Evolutionary conservation across 441 rosid genomes (phyloP).

Genomic region (Erodium trifolium): DNA sequence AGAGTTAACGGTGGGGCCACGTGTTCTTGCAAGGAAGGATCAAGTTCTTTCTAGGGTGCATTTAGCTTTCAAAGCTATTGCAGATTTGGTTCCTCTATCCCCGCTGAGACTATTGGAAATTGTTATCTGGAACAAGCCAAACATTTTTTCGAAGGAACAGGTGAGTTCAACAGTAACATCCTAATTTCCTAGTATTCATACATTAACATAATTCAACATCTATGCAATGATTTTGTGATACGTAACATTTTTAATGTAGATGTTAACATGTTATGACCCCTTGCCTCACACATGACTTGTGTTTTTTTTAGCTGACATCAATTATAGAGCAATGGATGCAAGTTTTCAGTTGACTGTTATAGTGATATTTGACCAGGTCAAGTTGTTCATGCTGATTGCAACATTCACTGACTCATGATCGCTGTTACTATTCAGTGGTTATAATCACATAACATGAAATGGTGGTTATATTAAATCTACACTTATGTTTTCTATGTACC

Average conservation of each 20-base stretch:
- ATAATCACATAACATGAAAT: background rate
- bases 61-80: conserved; percentile 41
- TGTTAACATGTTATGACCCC: background rate
- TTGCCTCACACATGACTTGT: background rate
- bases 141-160: conserved; percentile 34
- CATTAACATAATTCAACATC: background rate
- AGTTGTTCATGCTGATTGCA: background rate
- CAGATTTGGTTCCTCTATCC: conserved; percentile 61
- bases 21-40: conserved; percentile 38
- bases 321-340: background rate
- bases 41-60: conserved; percentile 68
- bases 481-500: background rate
- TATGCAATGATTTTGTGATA: background rate
- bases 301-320: background rate
- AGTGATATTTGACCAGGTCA: background rate
- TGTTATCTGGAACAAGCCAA: conserved; percentile 51
- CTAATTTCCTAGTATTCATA: background rate
- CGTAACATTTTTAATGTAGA: background rate
- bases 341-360: background rate
- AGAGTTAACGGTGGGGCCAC: conserved; percentile 33
- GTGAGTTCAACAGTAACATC: conserved; percentile 32
- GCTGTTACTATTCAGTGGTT: background rate
- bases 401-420: background rate
- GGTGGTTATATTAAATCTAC: background rate
- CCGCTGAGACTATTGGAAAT: conserved; percentile 45